Base-by-base conservation (phyloP, 2,329 filamentous ascomycete species). In the Microdochium trichocladiopsis region DNA sequence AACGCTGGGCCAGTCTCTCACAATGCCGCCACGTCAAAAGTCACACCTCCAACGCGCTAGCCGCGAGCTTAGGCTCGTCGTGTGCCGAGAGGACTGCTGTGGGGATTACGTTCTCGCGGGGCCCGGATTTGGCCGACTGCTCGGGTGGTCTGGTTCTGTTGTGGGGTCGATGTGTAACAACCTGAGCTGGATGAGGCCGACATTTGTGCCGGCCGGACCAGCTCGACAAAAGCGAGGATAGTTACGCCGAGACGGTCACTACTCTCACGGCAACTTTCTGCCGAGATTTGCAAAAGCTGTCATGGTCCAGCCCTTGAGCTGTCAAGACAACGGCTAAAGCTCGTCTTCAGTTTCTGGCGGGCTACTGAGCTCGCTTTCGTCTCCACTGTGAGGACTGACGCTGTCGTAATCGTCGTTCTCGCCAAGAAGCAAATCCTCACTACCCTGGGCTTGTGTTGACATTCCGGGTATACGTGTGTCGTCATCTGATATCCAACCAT, bases 401-500 rank as follows among this genome's bases (percentile, higher is more conserved):
- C 72, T 69, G 52, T 69, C 72, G 48, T 69, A 67, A 24, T 71
- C 72, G 50, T 75, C 66, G 10, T 70, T 65, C 47, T 73, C 72
- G 49, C 76, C 76, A 4, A 84, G 69, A 33, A 86, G 68, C 47
- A 84, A 69, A 60, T 86, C 83, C 60, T 86, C 82, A 58, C 82
- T 86, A 21, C 82, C 83, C 66, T 86, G 82, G 80, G 81, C 85
- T 63, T 86, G 82, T 9, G 81, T 80, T n/a, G 82, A 82, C 66
- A 77, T 78, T 3, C 70, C 71, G 11, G 82, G 81, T 59, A 84
- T 70, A 50, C 78, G 75, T 52, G 79, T 77, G 52, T 86, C 84
- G 59, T 86, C 83, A 47, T 82, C 79, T 50, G 87, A 80, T 37
- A 78, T 79, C 86, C 86, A 90, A 14, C 84, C 86, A 61, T 88